Evolutionary conservation across 805 yeast genomes (phyloP), one percentile per base, ranked within the genome.

Genomic region (Sporopachydermia quercuum): DNA sequence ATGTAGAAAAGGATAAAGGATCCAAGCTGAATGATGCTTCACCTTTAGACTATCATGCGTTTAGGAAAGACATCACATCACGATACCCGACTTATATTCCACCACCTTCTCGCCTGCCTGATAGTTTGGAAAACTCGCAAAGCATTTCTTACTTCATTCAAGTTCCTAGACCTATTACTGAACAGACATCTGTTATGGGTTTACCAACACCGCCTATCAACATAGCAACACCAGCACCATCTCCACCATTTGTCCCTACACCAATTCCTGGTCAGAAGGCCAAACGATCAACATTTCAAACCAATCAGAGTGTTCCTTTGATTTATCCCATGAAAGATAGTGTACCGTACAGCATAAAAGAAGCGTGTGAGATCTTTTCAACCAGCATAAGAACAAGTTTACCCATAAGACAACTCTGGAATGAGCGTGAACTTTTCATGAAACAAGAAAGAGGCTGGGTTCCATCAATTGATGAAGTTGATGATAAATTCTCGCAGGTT

Each of bases 221-320:
- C 53, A 68, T 85, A 6, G 87, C 95, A 0, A 84, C 95, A 0
- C 95, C 94, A 0, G 81, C 80, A 1, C 91, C 94, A 3, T 82
- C 94, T 0, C 94, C 94, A 1, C 77, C 81, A 0, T 52, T 67
- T 14, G 65, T 74, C 2, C 80, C 82, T 3, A 39, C 58, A 14
- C 35, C 52, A 19, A 55, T 57, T 18, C 33, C 52, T 14, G 55
- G 56, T 35, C 58, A 55, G 39, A 51, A 51, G 41, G 42, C 47
- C 37, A 45, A 53, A 17, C 52, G 56, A 37, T 48, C 58, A 2
- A 53, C 71, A 38, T 76, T 70, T 45, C 86, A 78, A 55, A 69
- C 81, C 0, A 76, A 78, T 52, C 74, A 73, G 52, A 67, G 74
- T 2, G 73, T 70, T 57, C 89, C 91, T 1, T 68, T 77, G 40